Evolutionary conservation across 306 rosid species (phyloP).

Genomic region (Parietaria judaica): DNA sequence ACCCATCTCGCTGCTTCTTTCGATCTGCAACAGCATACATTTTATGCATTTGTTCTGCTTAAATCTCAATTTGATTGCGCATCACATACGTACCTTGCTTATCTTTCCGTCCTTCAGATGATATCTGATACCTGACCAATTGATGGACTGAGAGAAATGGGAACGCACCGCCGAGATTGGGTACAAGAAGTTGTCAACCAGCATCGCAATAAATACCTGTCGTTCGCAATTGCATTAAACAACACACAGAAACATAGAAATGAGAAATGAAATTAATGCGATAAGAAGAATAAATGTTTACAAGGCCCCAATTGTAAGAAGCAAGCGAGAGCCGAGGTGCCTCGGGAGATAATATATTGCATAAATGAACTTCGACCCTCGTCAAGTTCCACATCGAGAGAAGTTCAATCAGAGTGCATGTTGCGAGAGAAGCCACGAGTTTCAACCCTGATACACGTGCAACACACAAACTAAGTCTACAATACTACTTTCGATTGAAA

Average conservation of each 20-base stretch:
- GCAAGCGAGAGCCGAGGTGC: constrained; percentile 73
- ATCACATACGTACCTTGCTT: constrained; percentile 41
- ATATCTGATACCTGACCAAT: constrained; percentile 92
- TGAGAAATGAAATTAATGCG: background rate
- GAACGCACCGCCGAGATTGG: constrained; percentile 84
- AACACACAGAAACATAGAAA: background rate
- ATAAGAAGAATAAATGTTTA: constrained; percentile 31
- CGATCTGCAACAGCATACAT: constrained; percentile 49
- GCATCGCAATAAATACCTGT: constrained; percentile 90
- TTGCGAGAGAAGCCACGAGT: constrained; percentile 42
- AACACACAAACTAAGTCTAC: constrained; percentile 19
- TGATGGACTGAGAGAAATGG: constrained; percentile 81
- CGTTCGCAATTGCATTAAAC: constrained; percentile 1
- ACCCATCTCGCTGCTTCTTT: constrained; percentile 63
- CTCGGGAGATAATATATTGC: constrained; percentile 92
- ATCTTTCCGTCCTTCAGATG: constrained; percentile 85
- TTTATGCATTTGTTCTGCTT: background rate
- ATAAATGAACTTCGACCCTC: constrained; percentile 82
- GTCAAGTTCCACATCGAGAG: constrained; percentile 99
- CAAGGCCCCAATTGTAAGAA: constrained; percentile 80
- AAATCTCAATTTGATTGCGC: background rate
- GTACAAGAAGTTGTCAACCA: constrained; percentile 87
- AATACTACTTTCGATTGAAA: background rate
- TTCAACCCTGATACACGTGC: constrained; percentile 51
- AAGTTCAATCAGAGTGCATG: constrained; percentile 67